Conservation (phyloP, 352 stramenopile species). For the Thraustochytrium striatum region DNA sequence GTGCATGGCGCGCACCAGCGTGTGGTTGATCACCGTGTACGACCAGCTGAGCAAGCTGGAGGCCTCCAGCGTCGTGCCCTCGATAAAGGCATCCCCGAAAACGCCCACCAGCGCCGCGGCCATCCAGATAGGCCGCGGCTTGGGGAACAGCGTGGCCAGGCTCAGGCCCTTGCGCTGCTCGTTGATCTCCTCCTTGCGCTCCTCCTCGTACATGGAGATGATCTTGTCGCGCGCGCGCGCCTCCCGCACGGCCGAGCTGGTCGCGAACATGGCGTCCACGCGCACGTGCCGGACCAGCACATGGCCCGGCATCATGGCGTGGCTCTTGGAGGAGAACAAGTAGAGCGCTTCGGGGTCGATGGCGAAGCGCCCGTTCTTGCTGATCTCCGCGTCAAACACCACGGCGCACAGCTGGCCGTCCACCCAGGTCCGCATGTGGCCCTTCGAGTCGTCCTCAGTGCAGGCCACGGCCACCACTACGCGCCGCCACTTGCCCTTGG, state of each 20-base stretch:
- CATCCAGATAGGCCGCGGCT: slow-evolving; percentile 47
- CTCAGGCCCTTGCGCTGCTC: slow-evolving; percentile 51
- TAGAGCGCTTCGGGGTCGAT: slow-evolving; percentile 49
- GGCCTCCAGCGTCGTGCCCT: slow-evolving; percentile 47
- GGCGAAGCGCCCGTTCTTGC: slow-evolving; percentile 45
- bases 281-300: slow-evolving; percentile 39
- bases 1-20: slow-evolving; percentile 34
- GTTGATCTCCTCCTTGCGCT: slow-evolving; percentile 46
- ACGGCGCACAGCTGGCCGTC: slow-evolving; percentile 38
- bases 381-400: slow-evolving; percentile 43
- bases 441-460: slow-evolving; percentile 42
- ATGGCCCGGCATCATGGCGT: slow-evolving; percentile 50
- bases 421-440: slow-evolving; percentile 50
- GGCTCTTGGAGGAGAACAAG: slow-evolving; percentile 50
- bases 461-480: slow-evolving; percentile 42
- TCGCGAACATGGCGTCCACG: slow-evolving; percentile 18
- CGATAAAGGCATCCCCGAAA: slow-evolving; percentile 52
- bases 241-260: slow-evolving; percentile 23
- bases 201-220: slow-evolving; percentile 50
- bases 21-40: slow-evolving; percentile 50
- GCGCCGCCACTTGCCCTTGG: slow-evolving; percentile 32
- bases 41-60: slow-evolving; percentile 50
- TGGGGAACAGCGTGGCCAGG: slow-evolving; percentile 47
- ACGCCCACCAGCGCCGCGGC: slow-evolving; percentile 34
- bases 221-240: slow-evolving; percentile 49